Conservation (phyloP, 345 rosid species). For the Acer negundo region DNA sequence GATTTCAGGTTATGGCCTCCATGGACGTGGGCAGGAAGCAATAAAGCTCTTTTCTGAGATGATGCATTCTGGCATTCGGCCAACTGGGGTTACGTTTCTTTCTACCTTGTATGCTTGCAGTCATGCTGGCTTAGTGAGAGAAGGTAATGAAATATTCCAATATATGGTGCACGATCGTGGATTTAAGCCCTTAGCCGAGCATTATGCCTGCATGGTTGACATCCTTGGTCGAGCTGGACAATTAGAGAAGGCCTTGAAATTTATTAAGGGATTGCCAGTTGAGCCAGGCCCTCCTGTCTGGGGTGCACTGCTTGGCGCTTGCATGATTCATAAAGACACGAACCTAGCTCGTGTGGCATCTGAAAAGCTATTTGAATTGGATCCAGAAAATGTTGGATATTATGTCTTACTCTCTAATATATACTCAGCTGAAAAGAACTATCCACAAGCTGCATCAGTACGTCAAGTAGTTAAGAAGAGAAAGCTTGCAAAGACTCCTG, state of each 20-base stretch:
- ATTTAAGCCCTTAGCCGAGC: constrained; percentile 63
- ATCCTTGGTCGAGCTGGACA: constrained; percentile 80
- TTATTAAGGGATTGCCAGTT: constrained; percentile 56
- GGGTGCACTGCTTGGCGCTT: constrained; percentile 77
- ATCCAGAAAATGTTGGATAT: constrained; percentile 69
- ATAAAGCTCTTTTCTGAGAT: constrained; percentile 55
- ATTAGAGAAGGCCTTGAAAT: constrained; percentile 61
- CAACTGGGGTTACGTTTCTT: constrained; percentile 70
- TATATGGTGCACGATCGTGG: constrained; percentile 59
- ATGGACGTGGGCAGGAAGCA: constrained; percentile 77
- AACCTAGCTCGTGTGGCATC: constrained; percentile 61
- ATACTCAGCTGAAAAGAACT: constrained; percentile 64
- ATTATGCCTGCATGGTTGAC: constrained; percentile 84
- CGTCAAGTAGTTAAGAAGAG: constrained; percentile 63
- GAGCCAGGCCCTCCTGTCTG: constrained; percentile 70
- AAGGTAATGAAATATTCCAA: constrained; percentile 62
- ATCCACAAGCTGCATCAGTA: constrained; percentile 64
- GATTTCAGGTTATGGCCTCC: constrained; percentile 83
- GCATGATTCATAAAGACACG: constrained; percentile 76
- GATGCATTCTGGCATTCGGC: constrained; percentile 48
- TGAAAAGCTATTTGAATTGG: constrained; percentile 60
- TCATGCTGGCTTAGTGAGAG: constrained; percentile 74
- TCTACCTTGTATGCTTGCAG: constrained; percentile 79
- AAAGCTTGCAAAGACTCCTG: constrained; percentile 74
- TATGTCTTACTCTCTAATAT: constrained; percentile 73